These are phyloP conservation scores for Penicillium sp. DNA, from an alignment of 2,329 filamentous ascomycete species.

Conservation along the genomic window DNA sequence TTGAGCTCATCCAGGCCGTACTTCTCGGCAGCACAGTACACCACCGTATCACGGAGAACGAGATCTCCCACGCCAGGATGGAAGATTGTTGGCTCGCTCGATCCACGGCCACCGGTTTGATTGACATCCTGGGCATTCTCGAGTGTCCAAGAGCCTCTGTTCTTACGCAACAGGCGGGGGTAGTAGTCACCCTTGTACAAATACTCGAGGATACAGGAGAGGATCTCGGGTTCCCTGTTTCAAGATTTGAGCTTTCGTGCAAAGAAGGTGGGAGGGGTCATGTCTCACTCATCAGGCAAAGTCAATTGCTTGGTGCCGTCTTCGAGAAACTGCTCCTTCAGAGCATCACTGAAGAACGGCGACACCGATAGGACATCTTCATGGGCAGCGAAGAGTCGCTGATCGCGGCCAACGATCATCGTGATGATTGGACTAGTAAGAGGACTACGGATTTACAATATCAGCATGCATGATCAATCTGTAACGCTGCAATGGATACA, in stretches of 20 bases:
- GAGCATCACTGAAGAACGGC: slow-evolving; percentile 72
- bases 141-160: slow-evolving; percentile 82
- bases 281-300: slow-evolving; percentile 60
- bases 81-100: slow-evolving; percentile 72
- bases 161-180: slow-evolving; percentile 80
- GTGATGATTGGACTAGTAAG: slow-evolving; percentile 75
- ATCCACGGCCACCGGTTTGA: slow-evolving; percentile 57
- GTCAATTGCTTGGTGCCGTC: slow-evolving; percentile 68
- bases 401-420: slow-evolving; percentile 75
- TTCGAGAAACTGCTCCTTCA: slow-evolving; percentile 70
- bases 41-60: slow-evolving; percentile 84
- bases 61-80: slow-evolving; percentile 69
- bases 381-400: slow-evolving; percentile 89
- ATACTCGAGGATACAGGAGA: slow-evolving; percentile 91
- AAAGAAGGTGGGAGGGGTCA: neutral
- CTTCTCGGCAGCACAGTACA: slow-evolving; percentile 89
- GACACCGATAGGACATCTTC: slow-evolving; percentile 86
- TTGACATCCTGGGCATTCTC: slow-evolving; percentile 62
- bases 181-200: slow-evolving; percentile 97
- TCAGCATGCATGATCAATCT: slow-evolving; percentile 2
- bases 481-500: too few relatives aligned
- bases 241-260: slow-evolving; percentile 4
- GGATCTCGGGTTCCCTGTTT: slow-evolving; percentile 78
- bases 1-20: slow-evolving; percentile 92
- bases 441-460: slow-evolving; percentile 34